Conservation (phyloP, 495 filamentous ascomycete genomes). For the Penicillium lagena region DNA sequence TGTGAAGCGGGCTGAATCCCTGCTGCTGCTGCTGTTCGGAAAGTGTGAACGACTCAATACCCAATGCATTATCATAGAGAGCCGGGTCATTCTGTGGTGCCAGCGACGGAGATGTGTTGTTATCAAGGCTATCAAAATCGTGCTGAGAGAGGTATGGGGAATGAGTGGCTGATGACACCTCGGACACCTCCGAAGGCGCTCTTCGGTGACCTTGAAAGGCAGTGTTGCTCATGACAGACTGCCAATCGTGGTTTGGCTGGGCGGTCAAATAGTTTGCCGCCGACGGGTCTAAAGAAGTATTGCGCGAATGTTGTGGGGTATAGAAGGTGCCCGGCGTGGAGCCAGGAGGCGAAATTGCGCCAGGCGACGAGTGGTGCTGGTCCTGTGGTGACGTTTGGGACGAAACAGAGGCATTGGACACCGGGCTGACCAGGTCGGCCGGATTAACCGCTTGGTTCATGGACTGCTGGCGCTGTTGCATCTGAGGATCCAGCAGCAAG, state of each 20-base stretch:
- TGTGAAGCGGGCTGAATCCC: conserved; percentile 70
- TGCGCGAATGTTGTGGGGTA: conserved; percentile 63
- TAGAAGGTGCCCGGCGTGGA: conserved; percentile 47
- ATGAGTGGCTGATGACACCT: conserved; percentile 73
- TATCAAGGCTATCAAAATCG: conserved; percentile 71
- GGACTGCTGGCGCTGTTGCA: conserved; percentile 31
- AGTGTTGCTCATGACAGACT: conserved; percentile 51
- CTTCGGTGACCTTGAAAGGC: conserved; percentile 72
- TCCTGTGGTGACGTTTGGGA: conserved; percentile 66
- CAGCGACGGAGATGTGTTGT: conserved; percentile 74
- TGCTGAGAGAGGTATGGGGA: conserved; percentile 76
- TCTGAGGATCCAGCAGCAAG: conserved; percentile 41
- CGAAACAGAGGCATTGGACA: conserved; percentile 63
- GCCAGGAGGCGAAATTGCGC: conserved; percentile 47
- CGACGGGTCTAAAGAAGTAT: conserved; percentile 74
- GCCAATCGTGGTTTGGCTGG: conserved; percentile 59
- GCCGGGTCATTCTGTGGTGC: conserved; percentile 61
- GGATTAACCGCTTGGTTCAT: conserved; percentile 50
- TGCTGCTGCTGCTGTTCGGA: conserved; percentile 60
- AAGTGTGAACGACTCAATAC: conserved; percentile 74
- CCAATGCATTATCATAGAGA: conserved; percentile 70
- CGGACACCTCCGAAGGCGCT: conserved; percentile 85
- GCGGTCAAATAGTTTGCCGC: conserved; percentile 63
- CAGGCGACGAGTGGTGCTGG: conserved; percentile 41
- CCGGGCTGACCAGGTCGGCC: conserved; percentile 63